Evolutionary conservation across 2,329 filamentous ascomycete species (phyloP), one percentile per base, ranked within the genome.

Genomic region (Epichloe uncinata): DNA sequence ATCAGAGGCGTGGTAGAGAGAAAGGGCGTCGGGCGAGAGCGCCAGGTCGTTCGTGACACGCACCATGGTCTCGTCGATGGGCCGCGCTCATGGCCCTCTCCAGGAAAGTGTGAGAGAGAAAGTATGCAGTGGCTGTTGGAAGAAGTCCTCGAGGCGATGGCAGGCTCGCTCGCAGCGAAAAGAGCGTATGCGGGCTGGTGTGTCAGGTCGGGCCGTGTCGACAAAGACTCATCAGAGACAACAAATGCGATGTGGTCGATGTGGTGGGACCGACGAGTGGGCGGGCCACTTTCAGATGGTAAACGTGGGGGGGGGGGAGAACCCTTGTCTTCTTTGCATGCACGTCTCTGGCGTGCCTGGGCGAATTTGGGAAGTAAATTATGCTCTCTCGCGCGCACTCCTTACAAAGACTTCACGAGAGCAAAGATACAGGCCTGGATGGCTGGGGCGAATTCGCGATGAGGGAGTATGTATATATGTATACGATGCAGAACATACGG

Each of bases 1-100:
- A 68, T 98, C 93, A 65, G 82, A 84, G 59, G 88, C 82, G 70
- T 94, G 85, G 75, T 94, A 97, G 61, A 96, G 85, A 63, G 80
- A 82, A 66, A 96, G 79, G 65, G 85, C 77, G 66, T 91, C 85
- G 65, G 85, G 76, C 66, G 87, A 84, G 66, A 95, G 77, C 62
- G 81, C 81, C 72, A 89, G 78, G 68, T 87, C 83, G 57, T 84
- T 81, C 60, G 80, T 84, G 66, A 91, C 78, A 71, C 84, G 81
- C 73, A 91, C 87, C 89, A 95, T 95, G 70, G 70, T 75, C 66
- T 65, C 63, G 57, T 59, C 54, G 57, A 56, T 50, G 56, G 57
- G 55, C 55, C 56, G 52, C 56, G 45, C 51, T 57, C 57, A 58
- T 58, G 54, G 45, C 51, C 48, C 18, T 40, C 35, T 38, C 33